phyloP scores from a whole-genome alignment of 176 grass and related monocot species.

The Oryza glumipatula region DNA sequence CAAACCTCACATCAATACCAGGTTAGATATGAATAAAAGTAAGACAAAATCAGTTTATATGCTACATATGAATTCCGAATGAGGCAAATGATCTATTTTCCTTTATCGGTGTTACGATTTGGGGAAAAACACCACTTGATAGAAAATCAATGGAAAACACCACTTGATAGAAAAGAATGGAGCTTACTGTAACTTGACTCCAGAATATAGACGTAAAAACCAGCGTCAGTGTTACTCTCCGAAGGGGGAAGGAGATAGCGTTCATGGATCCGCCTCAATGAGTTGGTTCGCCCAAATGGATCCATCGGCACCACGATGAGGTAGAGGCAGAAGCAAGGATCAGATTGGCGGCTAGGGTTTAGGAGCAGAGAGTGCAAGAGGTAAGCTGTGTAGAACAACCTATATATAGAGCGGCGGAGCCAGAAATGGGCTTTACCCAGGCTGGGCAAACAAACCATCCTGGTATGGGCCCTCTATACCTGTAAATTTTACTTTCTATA shows the following conservation, averaged over 20 bases:
- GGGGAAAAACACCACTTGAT: conserved; percentile 7
- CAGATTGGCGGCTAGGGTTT: conserved; percentile 32
- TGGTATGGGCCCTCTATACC: background rate
- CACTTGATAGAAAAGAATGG: conserved; percentile 10
- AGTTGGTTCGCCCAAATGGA: background rate
- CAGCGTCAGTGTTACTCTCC: background rate
- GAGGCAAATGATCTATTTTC: background rate
- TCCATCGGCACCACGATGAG: conserved; percentile 26
- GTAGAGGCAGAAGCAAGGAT: background rate
- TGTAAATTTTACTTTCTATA: background rate
- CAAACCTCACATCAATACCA: conserved; percentile 8
- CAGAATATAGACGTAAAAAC: background rate
- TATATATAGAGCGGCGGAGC: conserved; percentile 12
- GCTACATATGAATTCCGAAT: background rate
- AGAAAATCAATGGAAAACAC: conserved; percentile 3
- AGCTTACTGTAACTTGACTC: background rate
- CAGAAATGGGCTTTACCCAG: background rate
- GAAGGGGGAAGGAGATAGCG: background rate
- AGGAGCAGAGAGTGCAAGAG: conserved; percentile 20
- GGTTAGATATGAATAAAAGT: conserved; percentile 14
- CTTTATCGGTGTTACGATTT: background rate
- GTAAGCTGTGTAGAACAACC: conserved; percentile 8
- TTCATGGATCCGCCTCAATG: conserved; percentile 1
- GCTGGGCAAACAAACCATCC: background rate
- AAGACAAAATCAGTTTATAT: conserved; percentile 27